Base-by-base conservation (phyloP, 495 filamentous ascomycete species). In the Pseudomonodictys pantanalensis region DNA sequence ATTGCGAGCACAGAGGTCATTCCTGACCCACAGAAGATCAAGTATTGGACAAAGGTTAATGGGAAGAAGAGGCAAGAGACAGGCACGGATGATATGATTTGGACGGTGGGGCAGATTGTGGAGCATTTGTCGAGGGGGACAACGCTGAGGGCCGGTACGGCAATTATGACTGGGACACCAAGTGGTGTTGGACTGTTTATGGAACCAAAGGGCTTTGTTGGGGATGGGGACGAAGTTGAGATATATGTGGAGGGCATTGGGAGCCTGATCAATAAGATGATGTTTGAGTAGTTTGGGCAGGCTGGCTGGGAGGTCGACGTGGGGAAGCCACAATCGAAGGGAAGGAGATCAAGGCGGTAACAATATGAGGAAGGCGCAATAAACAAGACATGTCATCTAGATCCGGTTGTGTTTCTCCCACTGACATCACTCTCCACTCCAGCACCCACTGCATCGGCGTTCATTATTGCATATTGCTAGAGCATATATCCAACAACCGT, bases 271-370 rank as follows among this genome's bases (percentile, higher is more conserved):
- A 75, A 75, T 51, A 72, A 62, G 64, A 72, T 73, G 45, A 52
- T 52, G 22, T 71, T 72, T 58, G 58, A 69, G 53, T 60, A 55
- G 90, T 82, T 75, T 90, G 84, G 81, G 79, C 82, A 10, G 87
- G 79, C 6, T 86, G 89, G 71, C 81, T 86, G 69, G 78, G 76
- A 47, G 85, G 84, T 51, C 7, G 32, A 15, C 32, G 32, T 8
- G 15, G 83, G 83, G 35, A 81, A 89, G 42, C 80, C 87, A 0
- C 74, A 75, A 9, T 86, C 86, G 39, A 87, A 86, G 4, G 68
- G 88, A 22, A 89, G 66, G 79, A 71, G 6, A 43, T 81, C 66
- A 90, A 87, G 76, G 88, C 85, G 55, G 55, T 25, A 59, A 35
- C 23, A 42, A 32, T 11, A 24, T 26, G 11, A 59, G 39, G 56